Evolutionary conservation across 306 rosid genomes (phyloP).

Genomic region (Cajanus cajan): DNA sequence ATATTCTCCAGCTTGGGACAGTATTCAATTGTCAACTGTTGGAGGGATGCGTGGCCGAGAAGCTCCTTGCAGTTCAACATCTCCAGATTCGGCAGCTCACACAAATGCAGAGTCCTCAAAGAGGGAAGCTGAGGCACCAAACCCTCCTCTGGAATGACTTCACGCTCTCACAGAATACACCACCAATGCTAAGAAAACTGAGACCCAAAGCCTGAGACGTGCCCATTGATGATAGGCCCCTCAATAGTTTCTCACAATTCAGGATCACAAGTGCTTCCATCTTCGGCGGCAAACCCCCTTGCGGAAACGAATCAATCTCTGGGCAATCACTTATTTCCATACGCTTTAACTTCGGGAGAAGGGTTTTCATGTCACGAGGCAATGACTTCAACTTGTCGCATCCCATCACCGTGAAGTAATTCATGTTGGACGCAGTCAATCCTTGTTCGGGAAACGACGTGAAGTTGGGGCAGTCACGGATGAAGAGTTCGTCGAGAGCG

Average conservation of each 20-base stretch:
- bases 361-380: too few relatives aligned
- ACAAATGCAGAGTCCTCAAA: rapidly evolving
- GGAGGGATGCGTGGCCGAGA: neutral
- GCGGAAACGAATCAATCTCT: too few relatives aligned
- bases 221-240: neutral
- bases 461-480: too few relatives aligned
- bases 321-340: too few relatives aligned
- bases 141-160: neutral
- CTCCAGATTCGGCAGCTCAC: neutral
- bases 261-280: too few relatives aligned
- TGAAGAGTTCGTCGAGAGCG: too few relatives aligned
- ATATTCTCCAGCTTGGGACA: neutral
- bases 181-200: neutral
- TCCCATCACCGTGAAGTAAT: too few relatives aligned
- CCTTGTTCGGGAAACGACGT: too few relatives aligned
- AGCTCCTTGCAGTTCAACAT: neutral
- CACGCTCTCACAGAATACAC: neutral
- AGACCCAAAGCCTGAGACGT: neutral
- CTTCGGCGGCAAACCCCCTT: too few relatives aligned
- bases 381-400: too few relatives aligned
- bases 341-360: too few relatives aligned
- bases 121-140: conserved; percentile 9
- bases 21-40: neutral
- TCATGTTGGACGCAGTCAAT: too few relatives aligned
- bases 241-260: neutral